Base-by-base conservation (phyloP, 768 basidiomycete genomes). In the Thelephora ganbajun region DNA sequence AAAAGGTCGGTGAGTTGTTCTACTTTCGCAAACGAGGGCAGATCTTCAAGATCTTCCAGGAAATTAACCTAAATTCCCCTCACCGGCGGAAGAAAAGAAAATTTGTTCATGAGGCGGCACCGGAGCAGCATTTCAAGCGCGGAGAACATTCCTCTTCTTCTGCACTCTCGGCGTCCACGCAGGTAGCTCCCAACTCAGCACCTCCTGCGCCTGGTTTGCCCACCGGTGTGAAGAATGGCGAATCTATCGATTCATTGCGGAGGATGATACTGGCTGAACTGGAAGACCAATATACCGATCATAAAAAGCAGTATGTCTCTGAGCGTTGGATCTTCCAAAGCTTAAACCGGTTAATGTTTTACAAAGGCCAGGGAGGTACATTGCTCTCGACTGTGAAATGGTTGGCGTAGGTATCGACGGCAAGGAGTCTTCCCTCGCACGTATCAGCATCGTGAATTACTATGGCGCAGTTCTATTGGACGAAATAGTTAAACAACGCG, bases 311-410 rank as follows among this genome's bases (percentile, higher is more conserved):
- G 7, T 44, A 7, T 20, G 12, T 47, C 30, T 23, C 46, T 11
- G 35, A 16, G 34, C 26, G 30, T 19, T 36, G 23, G n/a, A 11
- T 35, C 19, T 26, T 44, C 43, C 39, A 16, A 44, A 39, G 11
- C 43, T 41, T 23, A 43, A 26, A 45, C 33, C 50, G 35, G n/a
- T 23, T 26, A 19, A n/a, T 26, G n/a, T 26, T 16, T n/a, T 18
- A 5, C 23, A 16, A 19, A 59, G 57, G 26, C 76, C 77, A 3
- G 83, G 83, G 43, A 81, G 75, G 57, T 84, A 84, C 52, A 66
- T 96, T 37, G 79, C 90, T 0, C 67, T 99, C 23, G 94, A 99
- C 63, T 98, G 94, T 56, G 94, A 98, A 64, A 96, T 98, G 91
- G 93, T 98, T 11, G 92, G 92, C 4, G 75, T 94, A n/a, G 91